Base-by-base conservation (phyloP, 257 asterid genomes). In the Lithospermum erythrorhizon region DNA sequence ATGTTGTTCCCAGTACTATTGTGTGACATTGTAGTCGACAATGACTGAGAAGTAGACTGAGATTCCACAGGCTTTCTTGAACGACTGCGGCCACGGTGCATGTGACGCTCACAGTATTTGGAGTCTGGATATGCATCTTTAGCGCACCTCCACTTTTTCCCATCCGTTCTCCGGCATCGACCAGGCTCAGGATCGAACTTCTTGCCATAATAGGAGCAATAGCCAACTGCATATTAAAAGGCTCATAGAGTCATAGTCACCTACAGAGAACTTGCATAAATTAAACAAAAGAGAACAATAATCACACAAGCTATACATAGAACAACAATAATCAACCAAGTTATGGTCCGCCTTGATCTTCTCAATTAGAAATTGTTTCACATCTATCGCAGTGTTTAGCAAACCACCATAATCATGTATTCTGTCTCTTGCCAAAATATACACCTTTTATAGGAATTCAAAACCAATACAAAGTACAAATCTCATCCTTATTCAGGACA, bases 11-110 rank as follows among this genome's bases (percentile, higher is more conserved):
- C 93, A 79, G 81, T 68, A 72, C 87, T 63, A 60, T 77, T 48
- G 77, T 79, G 86, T 4, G 96, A 69, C 69, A 75, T 68, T 25
- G 81, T 81, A 80, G 98, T 73, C 58, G 89, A 78, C 72, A 74
- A 59, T 53, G 98, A 73, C 82, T 81, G 97, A 73, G 90, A 71
- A 71, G 81, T 76, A 62, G 95, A 68, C 73, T 87, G 94, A 76
- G 95, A 82, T 90, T 90, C 98, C 98, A 90, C 98, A 87, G 82
- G 96, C 98, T 90, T 90, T 90, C 98, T 90, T 90, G 98, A 90
- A 90, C 98, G 96, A 95, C 88, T 87, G 75, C 98, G 96, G 78
- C 98, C 98, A 20, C 98, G 77, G 81, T 90, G 91, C 98, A 90
- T 90, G 80, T 90, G 98, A 76, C 98, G 96, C 86, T 90, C 98